Evolutionary conservation across 176 grass and related monocot genomes (phyloP), one percentile per base, ranked within the genome.

Genomic region (Poa annua): DNA sequence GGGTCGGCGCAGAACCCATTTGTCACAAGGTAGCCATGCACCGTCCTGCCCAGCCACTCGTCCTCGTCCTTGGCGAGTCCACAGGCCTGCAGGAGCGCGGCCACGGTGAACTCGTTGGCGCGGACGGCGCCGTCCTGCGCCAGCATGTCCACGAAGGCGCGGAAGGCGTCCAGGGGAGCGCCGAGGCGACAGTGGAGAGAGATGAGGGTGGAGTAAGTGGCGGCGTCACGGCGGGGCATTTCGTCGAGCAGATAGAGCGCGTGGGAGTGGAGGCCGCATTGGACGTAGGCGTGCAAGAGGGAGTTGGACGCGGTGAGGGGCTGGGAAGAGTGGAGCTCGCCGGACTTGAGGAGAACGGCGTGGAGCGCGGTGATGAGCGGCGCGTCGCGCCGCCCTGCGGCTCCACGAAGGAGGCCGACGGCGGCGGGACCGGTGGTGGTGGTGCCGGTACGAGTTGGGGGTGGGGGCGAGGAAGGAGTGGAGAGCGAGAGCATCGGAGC

Each of bases 101-200:
- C 75, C 20, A 75, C 85, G n/a, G 93, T 92, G 85, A 95, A 90
- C 64, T 95, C 93, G 78, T 88, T 92, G 70, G 85, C 85, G 33
- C 62, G 71, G 69, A 85, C 63, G 7, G 70, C 59, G 33, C 21
- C 69, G 66, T 24, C 74, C 48, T 82, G 60, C 20, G 21, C 15
- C 62, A 92, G 32, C 90, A 90, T 90, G 71, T 88, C 79, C 65
- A 95, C 47, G 85, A 90, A 92, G 50, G 84, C 65, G 36, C 66
- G 51, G 53, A 86, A 19, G 51, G 93, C 93, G 34, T 89, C 88
- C 15, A 66, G 39, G 21, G 90, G 82, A 39, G 80, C 79, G 32
- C 80, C 85, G 57, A 32, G 72, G 80, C 83, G 79, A 61, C 86
- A 92, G 35, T 73, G 83, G 25, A 81, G 82, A 69, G 90, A 92